Conservation (phyloP, 768 basidiomycete species). For the Boletus insuetus region DNA sequence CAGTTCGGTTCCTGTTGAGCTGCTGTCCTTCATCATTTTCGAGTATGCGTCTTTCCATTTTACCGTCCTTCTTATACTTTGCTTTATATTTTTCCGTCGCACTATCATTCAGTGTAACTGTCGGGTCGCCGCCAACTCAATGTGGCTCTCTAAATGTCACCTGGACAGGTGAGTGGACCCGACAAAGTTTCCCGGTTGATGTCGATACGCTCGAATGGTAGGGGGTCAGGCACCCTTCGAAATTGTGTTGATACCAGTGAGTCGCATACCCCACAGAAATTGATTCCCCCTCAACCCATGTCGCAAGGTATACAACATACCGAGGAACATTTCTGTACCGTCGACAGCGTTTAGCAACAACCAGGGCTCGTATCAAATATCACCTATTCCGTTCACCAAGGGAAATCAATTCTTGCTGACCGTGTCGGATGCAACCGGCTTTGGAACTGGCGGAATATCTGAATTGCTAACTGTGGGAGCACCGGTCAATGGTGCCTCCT, state of each 20-base stretch:
- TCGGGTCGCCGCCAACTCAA: conserved; percentile 47
- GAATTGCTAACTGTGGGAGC: conserved; percentile 46
- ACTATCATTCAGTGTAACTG: conserved; percentile 45
- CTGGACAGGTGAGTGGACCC: conserved; percentile 57
- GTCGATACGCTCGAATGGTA: conserved; percentile 22
- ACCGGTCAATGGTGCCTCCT: conserved; percentile 40
- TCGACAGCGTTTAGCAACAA: conserved; percentile 51
- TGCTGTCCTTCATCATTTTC: conserved; percentile 17
- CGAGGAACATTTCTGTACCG: conserved; percentile 55
- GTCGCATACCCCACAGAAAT: conserved; percentile 15
- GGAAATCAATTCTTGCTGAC: conserved; percentile 47
- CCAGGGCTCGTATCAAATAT: conserved; percentile 48
- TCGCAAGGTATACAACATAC: conserved; percentile 50
- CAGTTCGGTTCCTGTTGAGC: conserved; percentile 2
- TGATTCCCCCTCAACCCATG: conserved; percentile 3
- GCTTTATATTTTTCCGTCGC: conserved; percentile 21
- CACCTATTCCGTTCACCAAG: conserved; percentile 41
- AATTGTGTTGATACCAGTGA: conserved; percentile 50
- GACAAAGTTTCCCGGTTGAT: not conserved
- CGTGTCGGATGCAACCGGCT: conserved; percentile 74
- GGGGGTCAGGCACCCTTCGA: conserved; percentile 57
- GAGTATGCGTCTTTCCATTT: conserved; percentile 28
- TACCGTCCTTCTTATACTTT: conserved; percentile 23
- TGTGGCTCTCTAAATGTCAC: conserved; percentile 61
- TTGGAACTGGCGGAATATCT: conserved; percentile 61